Conservation (phyloP, 2,329 filamentous ascomycete genomes). For the Fusarium torulosum region DNA sequence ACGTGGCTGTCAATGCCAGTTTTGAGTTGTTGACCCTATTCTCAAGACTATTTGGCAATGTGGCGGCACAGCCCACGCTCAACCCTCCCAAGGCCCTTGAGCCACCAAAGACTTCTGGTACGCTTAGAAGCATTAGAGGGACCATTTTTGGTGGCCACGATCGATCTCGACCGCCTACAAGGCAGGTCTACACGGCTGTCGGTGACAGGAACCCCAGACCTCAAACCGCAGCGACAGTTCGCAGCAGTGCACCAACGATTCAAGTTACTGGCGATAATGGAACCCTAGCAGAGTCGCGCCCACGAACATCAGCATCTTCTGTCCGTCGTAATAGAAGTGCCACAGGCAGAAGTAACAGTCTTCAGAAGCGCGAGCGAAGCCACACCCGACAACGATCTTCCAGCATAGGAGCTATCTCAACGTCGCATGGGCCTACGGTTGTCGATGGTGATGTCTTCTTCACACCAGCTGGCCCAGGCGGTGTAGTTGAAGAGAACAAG, state of each 20-base stretch:
- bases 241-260: conserved; percentile 73
- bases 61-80: conserved; percentile 61
- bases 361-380: conserved; percentile 67
- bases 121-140: conserved; percentile 75
- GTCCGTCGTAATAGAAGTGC: conserved; percentile 58
- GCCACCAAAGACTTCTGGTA: conserved; percentile 78
- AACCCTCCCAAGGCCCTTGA: conserved; percentile 59
- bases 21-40: conserved; percentile 88
- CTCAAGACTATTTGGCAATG: conserved; percentile 77
- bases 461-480: conserved; percentile 58
- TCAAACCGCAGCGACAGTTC: conserved; percentile 59
- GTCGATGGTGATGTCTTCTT: conserved; percentile 66
- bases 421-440: conserved; percentile 55
- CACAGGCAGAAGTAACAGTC: conserved; percentile 63
- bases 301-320: conserved; percentile 51
- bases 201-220: conserved; percentile 55
- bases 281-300: conserved; percentile 53
- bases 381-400: conserved; percentile 60
- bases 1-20: conserved; percentile 88
- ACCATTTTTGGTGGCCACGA: conserved; percentile 81
- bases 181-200: conserved; percentile 53
- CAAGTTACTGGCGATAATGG: conserved; percentile 78
- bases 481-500: conserved; percentile 52
- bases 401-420: conserved; percentile 56
- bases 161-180: conserved; percentile 59